These are phyloP conservation scores for Pseudozyma thailandica DNA, from an alignment of 1,284 basidiomycete species.

Conservation along the genomic window DNA sequence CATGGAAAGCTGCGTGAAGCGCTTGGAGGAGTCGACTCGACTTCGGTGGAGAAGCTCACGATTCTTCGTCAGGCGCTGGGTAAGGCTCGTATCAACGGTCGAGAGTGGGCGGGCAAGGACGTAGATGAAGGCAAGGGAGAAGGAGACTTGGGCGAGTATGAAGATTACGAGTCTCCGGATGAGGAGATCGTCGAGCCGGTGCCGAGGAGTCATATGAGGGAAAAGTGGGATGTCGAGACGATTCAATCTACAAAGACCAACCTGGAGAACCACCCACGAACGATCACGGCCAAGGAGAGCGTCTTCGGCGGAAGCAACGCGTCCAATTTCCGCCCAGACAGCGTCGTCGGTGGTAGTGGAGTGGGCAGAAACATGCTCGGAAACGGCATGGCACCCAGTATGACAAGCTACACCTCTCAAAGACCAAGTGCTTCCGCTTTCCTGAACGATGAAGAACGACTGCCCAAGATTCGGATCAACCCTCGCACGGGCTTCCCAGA, in stretches of 20 bases:
- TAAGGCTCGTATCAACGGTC: conserved; percentile 48
- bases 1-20: conserved; percentile 79
- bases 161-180: conserved; percentile 79
- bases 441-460: conserved; percentile 39
- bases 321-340: conserved; percentile 30
- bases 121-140: conserved; percentile 70
- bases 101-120: conserved; percentile 40
- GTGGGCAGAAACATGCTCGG: conserved; percentile 29
- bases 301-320: conserved; percentile 49
- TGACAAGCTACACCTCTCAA: conserved; percentile 38
- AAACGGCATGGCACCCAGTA: conserved; percentile 38
- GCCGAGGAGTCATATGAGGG: conserved; percentile 45
- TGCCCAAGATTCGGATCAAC: conserved; percentile 60
- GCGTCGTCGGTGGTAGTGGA: conserved; percentile 14
- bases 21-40: conserved; percentile 56
- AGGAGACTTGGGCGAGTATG: conserved; percentile 76
- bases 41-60: conserved; percentile 77
- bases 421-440: conserved; percentile 36
- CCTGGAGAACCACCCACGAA: conserved; percentile 65
- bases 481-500: conserved; percentile 62
- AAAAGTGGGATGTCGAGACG: conserved; percentile 67
- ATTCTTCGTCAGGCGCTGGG: conserved; percentile 60
- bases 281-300: conserved; percentile 55
- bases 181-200: conserved; percentile 59
- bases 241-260: conserved; percentile 66